Evolutionary conservation across 202 grass and related monocot species (phyloP), one percentile per base, ranked within the genome.

Genomic region (Carex sylvatica): DNA sequence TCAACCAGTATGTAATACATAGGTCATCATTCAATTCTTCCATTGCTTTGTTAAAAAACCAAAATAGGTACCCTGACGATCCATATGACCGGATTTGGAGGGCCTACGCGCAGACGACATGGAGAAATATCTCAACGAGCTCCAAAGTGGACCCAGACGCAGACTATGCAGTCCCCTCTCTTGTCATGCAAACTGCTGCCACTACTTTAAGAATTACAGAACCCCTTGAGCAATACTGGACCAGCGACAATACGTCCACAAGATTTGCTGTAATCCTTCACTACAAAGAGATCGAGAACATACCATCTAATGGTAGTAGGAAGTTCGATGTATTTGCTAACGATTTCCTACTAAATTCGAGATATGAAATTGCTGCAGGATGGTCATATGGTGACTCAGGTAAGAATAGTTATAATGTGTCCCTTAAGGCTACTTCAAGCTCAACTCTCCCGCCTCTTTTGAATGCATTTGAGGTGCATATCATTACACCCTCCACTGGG

Each of bases 31-130:
- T 14, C 28, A 15, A 3, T 14, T 23, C 22, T 30, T 15, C 26
- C 16, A 35, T 6, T 8, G 1, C 1, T 22, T 75, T 22, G 6
- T 78, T 83, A 33, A 49, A 78, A 81, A 85, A 26, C 9, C 12
- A 15, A 22, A 52, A 19, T 22, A 88, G 86, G 81, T 88, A 81
- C 8, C 86, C 86, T 4, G 11, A 54, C n/a, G 86, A 88, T 74
- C 51, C 65, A 8, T 68, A 80, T 9, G 86, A 88, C 54, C 82
- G 4, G 2, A 19, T 65, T 24, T 88, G 86, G 86, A 2, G 0
- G 0, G 16, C n/a, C 12, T 54, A 20, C 24, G 49, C 16, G 3
- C 0, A 4, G 23, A 11, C 5, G 0, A 10, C 2, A 53, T 88
- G 65, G 65, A 44, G 0, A 22, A 9, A 47, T 9, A 42, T 81